Conservation (phyloP, 2,329 filamentous ascomycete species). For the Neurospora sp. region DNA sequence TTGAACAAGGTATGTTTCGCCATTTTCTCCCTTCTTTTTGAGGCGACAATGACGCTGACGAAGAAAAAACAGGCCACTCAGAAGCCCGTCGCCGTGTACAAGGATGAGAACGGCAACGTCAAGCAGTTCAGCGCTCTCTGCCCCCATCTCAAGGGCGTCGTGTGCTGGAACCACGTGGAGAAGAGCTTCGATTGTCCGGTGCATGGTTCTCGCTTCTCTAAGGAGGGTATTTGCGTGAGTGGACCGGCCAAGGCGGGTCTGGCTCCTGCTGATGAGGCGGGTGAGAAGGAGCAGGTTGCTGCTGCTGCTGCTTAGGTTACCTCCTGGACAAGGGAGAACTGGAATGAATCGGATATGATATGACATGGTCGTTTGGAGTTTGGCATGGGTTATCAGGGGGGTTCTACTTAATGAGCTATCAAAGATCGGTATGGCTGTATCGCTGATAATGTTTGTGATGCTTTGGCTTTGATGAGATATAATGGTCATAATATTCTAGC, state of each 20-base stretch:
- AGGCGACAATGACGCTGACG: neutral
- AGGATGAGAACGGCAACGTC: conserved; percentile 41
- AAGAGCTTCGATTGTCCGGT: conserved; percentile 46
- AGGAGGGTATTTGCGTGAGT: conserved; percentile 25
- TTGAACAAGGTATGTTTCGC: conserved; percentile 30
- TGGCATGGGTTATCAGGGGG: neutral
- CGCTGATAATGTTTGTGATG: no score
- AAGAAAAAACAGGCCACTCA: conserved; percentile 18
- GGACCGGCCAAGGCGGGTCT: conserved; percentile 27
- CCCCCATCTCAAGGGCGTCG: conserved; percentile 44
- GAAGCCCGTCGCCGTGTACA: conserved; percentile 46
- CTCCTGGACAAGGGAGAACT: no score
- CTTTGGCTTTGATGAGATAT: no score
- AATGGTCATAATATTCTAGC: no score
- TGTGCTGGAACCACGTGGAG: conserved; percentile 45
- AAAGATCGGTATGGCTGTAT: no score
- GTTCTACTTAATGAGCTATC: no score
- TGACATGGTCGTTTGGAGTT: neutral
- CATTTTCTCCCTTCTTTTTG: neutral
- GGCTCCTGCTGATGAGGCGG: conserved; percentile 8
- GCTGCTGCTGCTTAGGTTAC: neutral
- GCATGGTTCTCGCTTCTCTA: conserved; percentile 31
- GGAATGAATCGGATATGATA: neutral
- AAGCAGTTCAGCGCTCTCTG: conserved; percentile 44
- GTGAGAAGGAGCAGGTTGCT: conserved; percentile 5